These are phyloP conservation scores for Nyssa sinensis DNA, from an alignment of 148 eudicot genomes.

Conservation along the genomic window DNA sequence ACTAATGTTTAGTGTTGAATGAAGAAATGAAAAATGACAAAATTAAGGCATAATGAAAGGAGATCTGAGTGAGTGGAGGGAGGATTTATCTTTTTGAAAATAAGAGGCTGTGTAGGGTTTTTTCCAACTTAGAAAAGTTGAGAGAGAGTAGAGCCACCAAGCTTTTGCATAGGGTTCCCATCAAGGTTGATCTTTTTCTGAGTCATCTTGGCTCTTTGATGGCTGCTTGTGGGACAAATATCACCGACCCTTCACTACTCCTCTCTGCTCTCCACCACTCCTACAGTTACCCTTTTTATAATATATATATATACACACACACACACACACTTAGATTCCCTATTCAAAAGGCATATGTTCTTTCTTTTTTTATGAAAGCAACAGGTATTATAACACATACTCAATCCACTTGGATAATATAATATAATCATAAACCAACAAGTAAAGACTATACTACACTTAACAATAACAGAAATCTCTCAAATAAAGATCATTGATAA, in stretches of 20 bases:
- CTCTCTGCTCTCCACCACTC: background rate
- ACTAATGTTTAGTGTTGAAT: background rate
- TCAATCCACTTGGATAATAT: no score
- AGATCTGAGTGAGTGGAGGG: background rate
- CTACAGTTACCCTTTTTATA: background rate
- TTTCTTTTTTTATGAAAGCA: no score
- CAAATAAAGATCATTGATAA: no score
- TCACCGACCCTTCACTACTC: background rate
- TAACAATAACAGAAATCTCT: no score
- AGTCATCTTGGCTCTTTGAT: background rate
- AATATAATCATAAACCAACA: no score
- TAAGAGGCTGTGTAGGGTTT: background rate
- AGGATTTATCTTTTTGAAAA: background rate
- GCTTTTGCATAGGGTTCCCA: background rate
- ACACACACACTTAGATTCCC: background rate
- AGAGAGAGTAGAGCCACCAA: background rate
- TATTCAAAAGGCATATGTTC: background rate
- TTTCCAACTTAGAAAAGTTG: background rate
- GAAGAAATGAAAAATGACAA: conserved; percentile 1
- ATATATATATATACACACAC: no score
- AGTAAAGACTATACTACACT: no score
- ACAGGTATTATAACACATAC: no score
- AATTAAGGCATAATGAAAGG: background rate
- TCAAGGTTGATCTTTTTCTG: background rate
- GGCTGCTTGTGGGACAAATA: conserved; percentile 8